Percentiles rank a stretch among this genome's conserved stretches.
These are phyloP conservation scores for Syzygium oleosum DNA, from an alignment of 345 rosid species.

Conservation along the genomic window DNA sequence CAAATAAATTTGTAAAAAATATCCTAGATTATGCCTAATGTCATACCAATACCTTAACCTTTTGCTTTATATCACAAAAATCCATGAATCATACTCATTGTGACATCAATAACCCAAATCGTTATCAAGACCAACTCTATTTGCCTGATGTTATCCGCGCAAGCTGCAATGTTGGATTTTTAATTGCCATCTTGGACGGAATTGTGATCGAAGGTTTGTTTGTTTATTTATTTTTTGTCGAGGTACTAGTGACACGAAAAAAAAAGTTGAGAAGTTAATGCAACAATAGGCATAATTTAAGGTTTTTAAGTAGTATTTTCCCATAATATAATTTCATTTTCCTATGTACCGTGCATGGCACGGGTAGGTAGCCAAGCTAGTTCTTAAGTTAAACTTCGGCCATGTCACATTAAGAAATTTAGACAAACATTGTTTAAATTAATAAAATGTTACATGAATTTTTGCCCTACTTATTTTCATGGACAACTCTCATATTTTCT, in stretches of 20 bases:
- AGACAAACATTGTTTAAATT: too few relatives aligned
- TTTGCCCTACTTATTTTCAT: too few relatives aligned
- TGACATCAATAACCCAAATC: background rate
- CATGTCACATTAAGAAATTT: too few relatives aligned
- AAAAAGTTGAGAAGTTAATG: background rate
- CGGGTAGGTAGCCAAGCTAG: too few relatives aligned
- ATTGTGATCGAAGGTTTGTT: background rate
- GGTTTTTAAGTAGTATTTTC: background rate
- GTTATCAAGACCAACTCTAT: background rate
- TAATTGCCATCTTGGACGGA: background rate
- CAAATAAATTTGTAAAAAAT: background rate
- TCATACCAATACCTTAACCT: background rate
- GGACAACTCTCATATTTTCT: too few relatives aligned
- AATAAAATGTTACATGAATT: too few relatives aligned
- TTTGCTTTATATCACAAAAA: background rate
- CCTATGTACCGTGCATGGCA: too few relatives aligned
- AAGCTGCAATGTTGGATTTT: background rate
- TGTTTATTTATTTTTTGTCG: background rate
- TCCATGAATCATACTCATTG: rapidly evolving
- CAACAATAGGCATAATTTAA: background rate
- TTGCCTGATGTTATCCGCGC: background rate
- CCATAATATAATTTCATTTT: background rate
- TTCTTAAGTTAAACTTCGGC: too few relatives aligned
- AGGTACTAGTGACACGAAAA: background rate
- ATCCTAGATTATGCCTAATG: background rate